These are phyloP conservation scores for Lactarius quietus DNA, from an alignment of 768 basidiomycete species.

Conservation along the genomic window DNA sequence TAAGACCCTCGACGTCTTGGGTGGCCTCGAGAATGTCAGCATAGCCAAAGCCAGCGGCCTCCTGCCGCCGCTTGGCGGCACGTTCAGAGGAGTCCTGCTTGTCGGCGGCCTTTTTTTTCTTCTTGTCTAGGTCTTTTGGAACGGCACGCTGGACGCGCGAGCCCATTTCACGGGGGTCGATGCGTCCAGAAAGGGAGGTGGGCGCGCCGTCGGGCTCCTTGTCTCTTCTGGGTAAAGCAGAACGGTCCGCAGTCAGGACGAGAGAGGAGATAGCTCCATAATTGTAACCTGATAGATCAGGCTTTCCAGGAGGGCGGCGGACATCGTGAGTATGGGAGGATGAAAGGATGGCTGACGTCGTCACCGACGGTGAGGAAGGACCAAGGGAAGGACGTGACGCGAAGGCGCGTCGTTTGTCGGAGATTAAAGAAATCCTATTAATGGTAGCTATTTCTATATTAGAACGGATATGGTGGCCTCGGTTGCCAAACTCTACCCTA, in stretches of 20 bases:
- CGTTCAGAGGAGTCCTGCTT: conserved; percentile 56
- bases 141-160: conserved; percentile 78
- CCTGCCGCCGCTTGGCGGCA: conserved; percentile 58
- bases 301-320: conserved; percentile 47
- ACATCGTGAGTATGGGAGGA: conserved; percentile 32
- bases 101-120: conserved; percentile 80
- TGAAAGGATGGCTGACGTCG: conserved; percentile 18
- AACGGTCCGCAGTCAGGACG: conserved; percentile 88
- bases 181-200: conserved; percentile 86
- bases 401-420: not conserved
- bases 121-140: conserved; percentile 89
- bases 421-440: not conserved
- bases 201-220: conserved; percentile 97
- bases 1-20: conserved; percentile 87
- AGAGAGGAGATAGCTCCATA: conserved; percentile 94
- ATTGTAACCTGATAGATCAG: conserved; percentile 89
- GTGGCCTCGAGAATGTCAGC: conserved; percentile 94
- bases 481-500: too few relatives aligned
- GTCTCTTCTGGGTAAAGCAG: conserved; percentile 77
- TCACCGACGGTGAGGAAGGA: conserved; percentile 13
- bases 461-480: not conserved
- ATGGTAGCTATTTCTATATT: conserved; percentile 8
- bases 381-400: not conserved
- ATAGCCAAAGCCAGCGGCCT: conserved; percentile 66
- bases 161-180: conserved; percentile 90